These are phyloP conservation scores for Panicum miliaceum DNA, from an alignment of 176 grass and related monocot species.

Conservation along the genomic window DNA sequence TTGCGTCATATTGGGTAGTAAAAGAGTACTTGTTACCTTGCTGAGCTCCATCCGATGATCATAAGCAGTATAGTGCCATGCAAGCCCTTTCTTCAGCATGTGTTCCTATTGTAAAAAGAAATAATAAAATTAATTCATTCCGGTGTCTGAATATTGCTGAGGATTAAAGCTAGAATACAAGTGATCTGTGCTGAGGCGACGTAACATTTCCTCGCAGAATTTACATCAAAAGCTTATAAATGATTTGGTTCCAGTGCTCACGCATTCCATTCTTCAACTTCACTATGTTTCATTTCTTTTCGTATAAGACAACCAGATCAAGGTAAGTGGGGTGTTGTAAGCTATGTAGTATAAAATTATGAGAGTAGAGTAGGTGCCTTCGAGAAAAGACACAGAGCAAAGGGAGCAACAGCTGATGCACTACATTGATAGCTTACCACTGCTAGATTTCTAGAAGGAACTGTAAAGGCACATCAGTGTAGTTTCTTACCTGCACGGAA, in stretches of 20 bases:
- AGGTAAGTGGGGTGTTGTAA: not conserved
- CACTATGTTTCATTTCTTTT: not conserved
- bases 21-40: constrained; percentile 46
- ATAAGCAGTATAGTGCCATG: constrained; percentile 82
- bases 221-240: not conserved
- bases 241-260: not conserved
- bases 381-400: not conserved
- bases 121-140: not conserved
- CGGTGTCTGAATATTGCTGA: not conserved
- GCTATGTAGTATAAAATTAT: constrained; percentile 14
- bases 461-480: not conserved
- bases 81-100: constrained; percentile 86
- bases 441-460: not conserved
- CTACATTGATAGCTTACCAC: not conserved
- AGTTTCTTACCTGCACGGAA: constrained; percentile 70
- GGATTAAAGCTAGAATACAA: not conserved
- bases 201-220: not conserved
- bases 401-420: not conserved
- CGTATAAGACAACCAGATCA: not conserved
- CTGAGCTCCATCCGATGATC: constrained; percentile 60
- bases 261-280: not conserved
- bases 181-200: not conserved
- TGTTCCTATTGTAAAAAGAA: constrained; percentile 47
- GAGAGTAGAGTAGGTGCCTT: not conserved
- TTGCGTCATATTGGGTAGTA: not conserved